Evolutionary conservation across 1,284 basidiomycete species (phyloP), one percentile per base, ranked within the genome.

Genomic region (Porodaedalea pini): DNA sequence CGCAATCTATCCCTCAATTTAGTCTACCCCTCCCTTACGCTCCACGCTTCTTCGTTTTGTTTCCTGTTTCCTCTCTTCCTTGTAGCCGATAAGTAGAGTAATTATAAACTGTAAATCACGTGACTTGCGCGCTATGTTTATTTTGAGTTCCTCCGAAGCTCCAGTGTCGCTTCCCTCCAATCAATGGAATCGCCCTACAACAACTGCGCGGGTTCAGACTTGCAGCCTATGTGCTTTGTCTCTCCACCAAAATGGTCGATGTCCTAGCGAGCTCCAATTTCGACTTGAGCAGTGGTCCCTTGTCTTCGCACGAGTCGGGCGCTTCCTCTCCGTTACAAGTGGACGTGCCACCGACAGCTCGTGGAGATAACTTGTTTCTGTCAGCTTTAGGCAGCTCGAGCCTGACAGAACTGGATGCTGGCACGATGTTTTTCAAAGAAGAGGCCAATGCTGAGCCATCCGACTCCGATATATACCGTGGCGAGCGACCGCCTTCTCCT

Each of bases 401-500:
- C 17, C 25, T 23, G 2, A 2, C 29, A 2, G 25, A 3, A 27
- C 4, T 29, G 15, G n/a, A 15, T 47, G 25, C 25, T 1, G 21
- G n/a, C 27, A 25, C 23, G 31, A 25, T 27, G 15, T 47, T 47
- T 2, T 47, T 27, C 13, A n/a, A 31, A 19, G 25, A 27, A 31
- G 25, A 25, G 25, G 21, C n/a, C 11, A 27, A 19, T 11, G 23
- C n/a, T 13, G 45, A 57, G 17, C 36, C 19, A 3, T 11, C 7
- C 34, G 68, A 71, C 51, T 67, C 69, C 23, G 80, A 83, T 65
- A 85, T 88, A 56, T 87, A 84, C 65, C 78, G 85, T 59, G 85
- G 85, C n/a, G 73, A 73, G 23, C 74, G 70, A 2, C 74, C 72
- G 31, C 68, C 70, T 5, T 64, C 70, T 19, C 65, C 68, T 15